These are phyloP conservation scores for Colletotrichum sp. DNA, from an alignment of 2,329 filamentous ascomycete genomes.

Conservation along the genomic window DNA sequence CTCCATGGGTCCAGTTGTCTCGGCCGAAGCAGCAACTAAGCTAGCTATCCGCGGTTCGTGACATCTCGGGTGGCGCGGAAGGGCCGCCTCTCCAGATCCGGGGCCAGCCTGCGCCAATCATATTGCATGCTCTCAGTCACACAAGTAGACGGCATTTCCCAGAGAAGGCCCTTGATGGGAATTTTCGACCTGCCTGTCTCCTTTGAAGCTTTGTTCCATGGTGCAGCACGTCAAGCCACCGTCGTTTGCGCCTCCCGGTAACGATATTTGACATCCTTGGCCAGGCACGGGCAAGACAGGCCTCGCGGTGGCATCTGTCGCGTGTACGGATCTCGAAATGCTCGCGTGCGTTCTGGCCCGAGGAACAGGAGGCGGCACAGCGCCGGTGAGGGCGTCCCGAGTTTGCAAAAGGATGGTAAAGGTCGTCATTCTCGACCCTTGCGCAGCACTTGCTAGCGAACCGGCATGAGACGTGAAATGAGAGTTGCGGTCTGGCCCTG, in stretches of 20 bases:
- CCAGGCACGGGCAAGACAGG: not conserved
- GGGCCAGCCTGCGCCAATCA: not conserved
- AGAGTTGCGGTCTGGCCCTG: not conserved
- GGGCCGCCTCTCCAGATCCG: not conserved
- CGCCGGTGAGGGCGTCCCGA: not conserved
- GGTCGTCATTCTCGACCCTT: not conserved
- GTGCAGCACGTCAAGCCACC: conserved; percentile 5
- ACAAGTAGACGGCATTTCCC: not conserved
- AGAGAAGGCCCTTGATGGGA: not conserved
- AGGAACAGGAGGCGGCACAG: conserved; percentile 6
- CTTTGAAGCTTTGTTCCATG: not conserved
- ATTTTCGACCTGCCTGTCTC: not conserved
- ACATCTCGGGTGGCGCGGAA: not conserved
- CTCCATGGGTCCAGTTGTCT: not conserved
- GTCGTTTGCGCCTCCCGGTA: not conserved
- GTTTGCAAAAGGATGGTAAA: not conserved
- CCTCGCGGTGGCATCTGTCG: not conserved
- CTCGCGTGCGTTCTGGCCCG: not conserved
- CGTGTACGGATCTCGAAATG: not conserved
- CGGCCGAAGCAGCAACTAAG: not conserved
- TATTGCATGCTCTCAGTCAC: not conserved
- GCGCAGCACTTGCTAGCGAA: not conserved
- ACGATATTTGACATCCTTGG: not conserved
- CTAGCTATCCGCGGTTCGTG: not conserved
- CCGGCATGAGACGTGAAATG: not conserved